These are phyloP conservation scores for Aspergillus viridinutans DNA, from an alignment of 2,329 filamentous ascomycete species.

Conservation along the genomic window DNA sequence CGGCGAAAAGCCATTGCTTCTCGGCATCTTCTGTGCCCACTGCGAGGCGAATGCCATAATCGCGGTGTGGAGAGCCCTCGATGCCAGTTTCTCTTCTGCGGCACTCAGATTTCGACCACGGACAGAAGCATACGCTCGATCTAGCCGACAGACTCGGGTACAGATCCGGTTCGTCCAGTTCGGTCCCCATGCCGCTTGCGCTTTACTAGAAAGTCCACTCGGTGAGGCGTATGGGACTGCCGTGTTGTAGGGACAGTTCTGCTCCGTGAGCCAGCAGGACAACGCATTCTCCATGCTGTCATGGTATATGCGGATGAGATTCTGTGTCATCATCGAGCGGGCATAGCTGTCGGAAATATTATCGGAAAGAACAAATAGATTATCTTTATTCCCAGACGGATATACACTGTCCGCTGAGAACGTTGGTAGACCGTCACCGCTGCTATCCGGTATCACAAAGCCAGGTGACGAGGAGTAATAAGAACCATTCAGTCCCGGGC, in stretches of 20 bases:
- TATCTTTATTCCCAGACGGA: neutral
- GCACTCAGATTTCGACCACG: slow-evolving; percentile 34
- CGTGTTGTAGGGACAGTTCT: slow-evolving; percentile 42
- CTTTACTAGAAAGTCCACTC: slow-evolving; percentile 8
- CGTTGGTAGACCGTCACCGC: neutral
- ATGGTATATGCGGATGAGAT: slow-evolving; percentile 42
- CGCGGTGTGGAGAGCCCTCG: slow-evolving; percentile 38
- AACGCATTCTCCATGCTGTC: slow-evolving; percentile 43
- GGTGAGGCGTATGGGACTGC: slow-evolving; percentile 2
- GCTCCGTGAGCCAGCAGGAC: slow-evolving; percentile 43
- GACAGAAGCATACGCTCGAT: slow-evolving; percentile 34
- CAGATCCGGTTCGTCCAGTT: slow-evolving; percentile 43
- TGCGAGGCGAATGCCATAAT: slow-evolving; percentile 45
- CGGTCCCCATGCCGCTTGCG: slow-evolving; percentile 32
- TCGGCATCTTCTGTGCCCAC: slow-evolving; percentile 28
- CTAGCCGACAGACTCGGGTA: slow-evolving; percentile 40
- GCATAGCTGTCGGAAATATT: slow-evolving; percentile 32
- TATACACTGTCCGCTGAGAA: neutral
- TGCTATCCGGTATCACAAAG: neutral
- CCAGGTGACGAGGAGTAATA: neutral
- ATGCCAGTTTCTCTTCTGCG: slow-evolving; percentile 36
- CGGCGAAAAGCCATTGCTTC: slow-evolving; percentile 8
- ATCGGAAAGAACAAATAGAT: slow-evolving; percentile 9
- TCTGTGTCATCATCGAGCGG: slow-evolving; percentile 34
- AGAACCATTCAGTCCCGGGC: neutral